Percentiles rank a stretch among this genome's conserved stretches.
phyloP scores from a whole-genome alignment of 169 alveolate genomes.

The Blepharisma undulans region DNA sequence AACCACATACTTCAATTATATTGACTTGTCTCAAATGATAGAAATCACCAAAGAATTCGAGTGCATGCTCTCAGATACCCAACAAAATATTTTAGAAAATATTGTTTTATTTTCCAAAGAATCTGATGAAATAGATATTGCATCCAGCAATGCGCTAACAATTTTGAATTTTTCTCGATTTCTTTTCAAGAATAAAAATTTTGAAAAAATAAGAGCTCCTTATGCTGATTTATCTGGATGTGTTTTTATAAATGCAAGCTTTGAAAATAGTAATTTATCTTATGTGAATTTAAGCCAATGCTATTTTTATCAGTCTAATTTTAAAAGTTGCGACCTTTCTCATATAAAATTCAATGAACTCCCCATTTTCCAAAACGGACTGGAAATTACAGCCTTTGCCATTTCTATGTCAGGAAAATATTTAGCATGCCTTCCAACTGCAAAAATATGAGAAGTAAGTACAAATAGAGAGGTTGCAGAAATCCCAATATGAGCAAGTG shows the following conservation, averaged over 20 bases:
- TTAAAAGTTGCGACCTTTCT: neutral
- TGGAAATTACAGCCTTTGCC: neutral
- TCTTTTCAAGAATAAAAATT: neutral
- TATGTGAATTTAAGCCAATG: neutral
- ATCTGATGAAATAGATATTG: neutral
- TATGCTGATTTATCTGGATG: neutral
- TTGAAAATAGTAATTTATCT: neutral
- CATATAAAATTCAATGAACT: neutral
- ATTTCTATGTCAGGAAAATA: neutral
- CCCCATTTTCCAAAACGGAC: neutral
- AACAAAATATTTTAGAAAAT: neutral
- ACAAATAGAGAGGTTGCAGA: neutral
- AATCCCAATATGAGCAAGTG: neutral
- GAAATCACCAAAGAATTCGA: neutral
- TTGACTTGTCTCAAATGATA: neutral
- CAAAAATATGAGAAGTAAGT: neutral
- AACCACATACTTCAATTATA: too few species aligned
- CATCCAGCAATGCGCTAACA: neutral
- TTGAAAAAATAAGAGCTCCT: neutral
- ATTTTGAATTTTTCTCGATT: neutral
- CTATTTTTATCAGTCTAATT: neutral
- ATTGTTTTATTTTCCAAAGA: neutral
- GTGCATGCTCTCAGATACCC: neutral
- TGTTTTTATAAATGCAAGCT: neutral
- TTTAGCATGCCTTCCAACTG: neutral